Conservation (phyloP, 75 land plant species). For the Cunninghamia lanceolata region DNA sequence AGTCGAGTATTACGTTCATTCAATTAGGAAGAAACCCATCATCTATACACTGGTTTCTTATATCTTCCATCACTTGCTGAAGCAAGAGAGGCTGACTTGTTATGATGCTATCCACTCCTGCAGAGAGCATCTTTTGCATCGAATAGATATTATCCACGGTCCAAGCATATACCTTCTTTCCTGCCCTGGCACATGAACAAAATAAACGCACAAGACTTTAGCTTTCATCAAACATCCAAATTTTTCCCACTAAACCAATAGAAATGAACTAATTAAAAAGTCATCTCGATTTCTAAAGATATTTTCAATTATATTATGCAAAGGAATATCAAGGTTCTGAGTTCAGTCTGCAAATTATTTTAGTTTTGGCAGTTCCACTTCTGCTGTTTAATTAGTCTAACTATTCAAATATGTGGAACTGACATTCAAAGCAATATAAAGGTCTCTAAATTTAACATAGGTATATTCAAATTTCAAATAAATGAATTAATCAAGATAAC, state of each 20-base stretch:
- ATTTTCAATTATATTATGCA: not conserved
- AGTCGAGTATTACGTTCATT: not conserved
- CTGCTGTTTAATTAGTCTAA: not conserved
- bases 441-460: not conserved
- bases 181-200: slow-evolving; percentile 39
- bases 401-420: not conserved
- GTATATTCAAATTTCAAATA: not conserved
- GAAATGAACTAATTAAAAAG: not conserved
- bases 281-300: not conserved
- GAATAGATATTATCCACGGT: slow-evolving; percentile 76
- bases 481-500: not conserved
- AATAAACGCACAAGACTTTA: not conserved
- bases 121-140: slow-evolving; percentile 63
- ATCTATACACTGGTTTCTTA: slow-evolving; percentile 45
- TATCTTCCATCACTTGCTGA: slow-evolving; percentile 49
- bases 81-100: slow-evolving; percentile 66
- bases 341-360: not conserved
- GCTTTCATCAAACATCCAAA: not conserved
- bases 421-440: not conserved
- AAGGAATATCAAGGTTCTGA: not conserved
- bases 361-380: not conserved
- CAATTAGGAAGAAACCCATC: slow-evolving; percentile 34
- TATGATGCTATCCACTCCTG: slow-evolving; percentile 71
- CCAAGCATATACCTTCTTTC: slow-evolving; percentile 85
- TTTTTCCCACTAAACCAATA: not conserved